phyloP scores from a whole-genome alignment of 2,329 filamentous ascomycete species.

The Berkeleyomyces basicola region DNA sequence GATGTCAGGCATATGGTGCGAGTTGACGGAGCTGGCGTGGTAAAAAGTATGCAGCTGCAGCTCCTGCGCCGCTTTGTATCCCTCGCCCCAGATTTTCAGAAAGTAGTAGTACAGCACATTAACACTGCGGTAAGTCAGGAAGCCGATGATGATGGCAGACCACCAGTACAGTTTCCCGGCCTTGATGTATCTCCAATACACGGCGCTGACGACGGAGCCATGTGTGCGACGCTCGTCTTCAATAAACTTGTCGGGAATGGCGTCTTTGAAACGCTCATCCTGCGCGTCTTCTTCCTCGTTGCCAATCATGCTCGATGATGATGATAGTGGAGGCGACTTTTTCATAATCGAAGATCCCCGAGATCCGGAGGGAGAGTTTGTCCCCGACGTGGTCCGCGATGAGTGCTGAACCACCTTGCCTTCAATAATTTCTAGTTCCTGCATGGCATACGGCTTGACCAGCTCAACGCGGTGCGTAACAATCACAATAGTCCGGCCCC shows the following conservation, averaged over 20 bases:
- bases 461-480: conserved; percentile 70
- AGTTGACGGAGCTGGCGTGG: not conserved
- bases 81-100: conserved; percentile 74
- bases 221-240: conserved; percentile 60
- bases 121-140: conserved; percentile 45
- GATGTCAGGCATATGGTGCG: not conserved
- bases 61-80: conserved; percentile 29
- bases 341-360: not conserved
- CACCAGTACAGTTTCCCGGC: conserved; percentile 64
- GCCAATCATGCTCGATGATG: not conserved
- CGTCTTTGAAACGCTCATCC: conserved; percentile 17
- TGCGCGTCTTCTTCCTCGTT: not conserved
- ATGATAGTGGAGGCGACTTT: not conserved
- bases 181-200: conserved; percentile 77
- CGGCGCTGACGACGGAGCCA: conserved; percentile 55
- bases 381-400: not conserved
- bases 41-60: not conserved
- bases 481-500: conserved; percentile 54
- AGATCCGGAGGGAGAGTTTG: not conserved
- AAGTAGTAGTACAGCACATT: conserved; percentile 61
- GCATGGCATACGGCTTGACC: conserved; percentile 53
- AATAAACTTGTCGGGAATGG: conserved; percentile 57
- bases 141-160: conserved; percentile 44
- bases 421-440: conserved; percentile 53
- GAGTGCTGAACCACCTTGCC: conserved; percentile 22